Conservation (phyloP, 2,329 filamentous ascomycete species). For the Rhynchosporium graminicola region DNA sequence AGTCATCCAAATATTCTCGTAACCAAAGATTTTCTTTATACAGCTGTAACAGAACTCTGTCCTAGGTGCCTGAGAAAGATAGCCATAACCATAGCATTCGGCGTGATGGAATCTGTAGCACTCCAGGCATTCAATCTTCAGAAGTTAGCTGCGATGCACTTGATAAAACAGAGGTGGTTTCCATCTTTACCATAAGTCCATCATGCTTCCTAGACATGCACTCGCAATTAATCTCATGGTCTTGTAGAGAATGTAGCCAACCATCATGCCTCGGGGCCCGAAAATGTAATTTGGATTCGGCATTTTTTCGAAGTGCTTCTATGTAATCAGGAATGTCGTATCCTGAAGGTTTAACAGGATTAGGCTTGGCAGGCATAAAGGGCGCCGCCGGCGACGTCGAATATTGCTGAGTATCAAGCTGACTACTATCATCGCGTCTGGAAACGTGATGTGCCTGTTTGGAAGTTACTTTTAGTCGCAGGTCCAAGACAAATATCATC, state of each 20-base stretch:
- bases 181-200: slow-evolving; percentile 2
- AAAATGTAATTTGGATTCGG: not conserved
- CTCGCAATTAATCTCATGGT: slow-evolving; percentile 1
- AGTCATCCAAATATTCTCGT: not conserved
- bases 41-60: slow-evolving; percentile 12
- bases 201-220: not conserved
- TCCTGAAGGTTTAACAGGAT: no score
- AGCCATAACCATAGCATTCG: slow-evolving; percentile 17
- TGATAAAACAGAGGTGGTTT: not conserved
- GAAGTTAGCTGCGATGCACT: not conserved
- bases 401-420: slow-evolving; percentile 13
- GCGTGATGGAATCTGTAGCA: slow-evolving; percentile 11
- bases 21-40: not conserved
- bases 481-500: not conserved
- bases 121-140: slow-evolving; percentile 8
- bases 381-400: not conserved
- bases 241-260: not conserved
- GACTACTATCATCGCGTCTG: not conserved
- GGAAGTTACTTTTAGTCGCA: not conserved
- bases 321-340: slow-evolving; percentile 3
- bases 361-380: not conserved
- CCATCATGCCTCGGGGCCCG: not conserved
- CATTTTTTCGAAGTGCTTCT: slow-evolving; percentile 2
- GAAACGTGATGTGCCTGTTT: not conserved
- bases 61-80: not conserved